A percentile compares a stretch with the other conserved stretches of the same genome.
phyloP scores from a whole-genome alignment of 2,329 filamentous ascomycete genomes.

The Lecanoromycetidae sp. region DNA sequence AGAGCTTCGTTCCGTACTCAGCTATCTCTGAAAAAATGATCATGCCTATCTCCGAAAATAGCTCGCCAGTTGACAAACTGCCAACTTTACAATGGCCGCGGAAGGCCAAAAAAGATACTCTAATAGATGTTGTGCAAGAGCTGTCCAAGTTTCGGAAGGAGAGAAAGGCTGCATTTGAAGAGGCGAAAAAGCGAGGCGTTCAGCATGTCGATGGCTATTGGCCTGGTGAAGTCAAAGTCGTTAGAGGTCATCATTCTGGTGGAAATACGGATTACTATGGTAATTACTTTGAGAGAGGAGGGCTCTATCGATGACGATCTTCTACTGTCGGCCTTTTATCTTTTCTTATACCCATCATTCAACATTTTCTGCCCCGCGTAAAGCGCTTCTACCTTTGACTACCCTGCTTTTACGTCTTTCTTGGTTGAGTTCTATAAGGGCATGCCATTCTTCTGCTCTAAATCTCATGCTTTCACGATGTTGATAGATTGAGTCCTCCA shows the following conservation, averaged over 20 bases:
- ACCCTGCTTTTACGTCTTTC: too few species aligned
- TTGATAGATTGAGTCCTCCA: too few species aligned
- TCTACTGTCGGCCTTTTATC: background rate
- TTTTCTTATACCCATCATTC: too few species aligned
- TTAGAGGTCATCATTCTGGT: slow-evolving; percentile 33
- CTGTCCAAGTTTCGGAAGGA: slow-evolving; percentile 43
- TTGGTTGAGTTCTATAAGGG: too few species aligned
- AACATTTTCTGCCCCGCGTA: too few species aligned
- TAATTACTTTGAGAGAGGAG: slow-evolving; percentile 43
- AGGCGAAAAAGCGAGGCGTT: slow-evolving; percentile 23
- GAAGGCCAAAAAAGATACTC: slow-evolving; percentile 16
- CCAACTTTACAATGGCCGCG: slow-evolving; percentile 15
- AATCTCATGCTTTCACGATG: too few species aligned
- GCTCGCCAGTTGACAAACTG: background rate
- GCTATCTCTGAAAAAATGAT: slow-evolving; percentile 6
- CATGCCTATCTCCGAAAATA: background rate
- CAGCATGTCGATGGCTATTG: slow-evolving; percentile 45
- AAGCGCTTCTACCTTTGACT: too few species aligned
- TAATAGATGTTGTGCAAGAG: slow-evolving; percentile 41
- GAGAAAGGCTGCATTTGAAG: slow-evolving; percentile 39
- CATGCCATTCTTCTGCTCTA: too few species aligned
- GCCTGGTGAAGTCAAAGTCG: slow-evolving; percentile 46
- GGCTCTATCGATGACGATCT: slow-evolving; percentile 36
- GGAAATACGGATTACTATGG: slow-evolving; percentile 41
- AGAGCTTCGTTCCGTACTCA: slow-evolving; percentile 4